Evolutionary conservation across 495 filamentous ascomycete species (phyloP), one percentile per base, ranked within the genome.

Genomic region (Aspergillus biplanus): DNA sequence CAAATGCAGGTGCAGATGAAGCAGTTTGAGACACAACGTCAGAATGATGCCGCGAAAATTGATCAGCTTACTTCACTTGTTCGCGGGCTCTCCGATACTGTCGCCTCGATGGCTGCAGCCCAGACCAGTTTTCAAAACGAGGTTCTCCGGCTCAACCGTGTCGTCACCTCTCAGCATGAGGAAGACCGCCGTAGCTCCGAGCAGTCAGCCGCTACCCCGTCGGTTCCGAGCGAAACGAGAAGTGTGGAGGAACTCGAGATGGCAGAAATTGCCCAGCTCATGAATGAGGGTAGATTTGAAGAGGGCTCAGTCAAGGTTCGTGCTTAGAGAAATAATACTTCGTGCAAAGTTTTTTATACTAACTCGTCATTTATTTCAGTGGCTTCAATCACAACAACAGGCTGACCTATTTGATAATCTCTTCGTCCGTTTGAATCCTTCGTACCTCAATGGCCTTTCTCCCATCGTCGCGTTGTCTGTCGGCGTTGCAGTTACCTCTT

Each of bases 381-480:
- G 94, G 94, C 85, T 98, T 33, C 94, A 97, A 82, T 91, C 90
- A 21, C 76, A 78, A 59, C 85, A 87, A 59, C 85, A 93, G 66
- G 82, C 82, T 18, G 87, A 89, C 59, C 78, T 99, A 34, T 99
- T 96, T 70, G 87, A 94, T 67, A 82, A 87, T 48, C 86, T 93
- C 59, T 90, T 98, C 66, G 85, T 86, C 54, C 88, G 86, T 64
- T 83, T 90, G 67, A 85, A 89, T 65, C 92, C 92, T 1, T 72
- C 79, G 5, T 96, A 90, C 71, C 74, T 97, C 59, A 79, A 78
- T 9, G 63, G 61, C 7, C 82, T 97, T 32, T 88, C 86, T 47
- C 87, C 90, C 4, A 84, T 98, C 44, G 85, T 97, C 21, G 79
- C 89, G 6, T 84, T 98, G 31, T 97, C 93, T 0, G 89, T 96